Conservation (phyloP, 495 filamentous ascomycete species). For the Aspergillus incahuasiensis region DNA sequence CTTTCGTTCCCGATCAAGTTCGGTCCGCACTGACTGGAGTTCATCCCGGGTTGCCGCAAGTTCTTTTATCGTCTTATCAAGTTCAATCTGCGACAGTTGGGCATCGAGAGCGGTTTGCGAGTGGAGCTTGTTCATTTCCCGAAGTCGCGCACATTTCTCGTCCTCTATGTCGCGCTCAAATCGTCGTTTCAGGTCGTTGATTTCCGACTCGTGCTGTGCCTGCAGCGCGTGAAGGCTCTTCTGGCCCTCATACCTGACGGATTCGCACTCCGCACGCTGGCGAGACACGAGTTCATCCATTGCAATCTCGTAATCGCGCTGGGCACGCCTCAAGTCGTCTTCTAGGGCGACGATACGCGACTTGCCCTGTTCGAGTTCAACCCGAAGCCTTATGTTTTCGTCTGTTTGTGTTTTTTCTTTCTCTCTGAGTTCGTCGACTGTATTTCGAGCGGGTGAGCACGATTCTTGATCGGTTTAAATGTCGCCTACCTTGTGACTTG, state of each 20-base stretch:
- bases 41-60: conserved; percentile 49
- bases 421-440: conserved; percentile 65
- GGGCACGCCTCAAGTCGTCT: conserved; percentile 44
- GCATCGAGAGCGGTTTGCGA: conserved; percentile 56
- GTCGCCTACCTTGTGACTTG: conserved; percentile 66
- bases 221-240: conserved; percentile 36
- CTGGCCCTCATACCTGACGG: conserved; percentile 34
- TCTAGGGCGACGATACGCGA: conserved; percentile 40
- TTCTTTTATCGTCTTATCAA: conserved; percentile 60
- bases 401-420: conserved; percentile 53
- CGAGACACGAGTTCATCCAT: conserved; percentile 53
- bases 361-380: conserved; percentile 56
- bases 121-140: conserved; percentile 63
- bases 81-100: conserved; percentile 57
- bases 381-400: conserved; percentile 50
- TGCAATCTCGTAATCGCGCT: conserved; percentile 50
- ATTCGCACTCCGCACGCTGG: conserved; percentile 46
- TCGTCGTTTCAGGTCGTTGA: conserved; percentile 44
- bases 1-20: conserved; percentile 59
- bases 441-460: conserved; percentile 4
- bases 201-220: conserved; percentile 45
- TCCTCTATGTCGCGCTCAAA: conserved; percentile 59
- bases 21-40: conserved; percentile 48
- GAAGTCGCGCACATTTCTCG: conserved; percentile 52
- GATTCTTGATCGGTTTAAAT: neutral